Evolutionary conservation across 352 stramenopile genomes (phyloP).

Genomic region (Pythium myriotylum): DNA sequence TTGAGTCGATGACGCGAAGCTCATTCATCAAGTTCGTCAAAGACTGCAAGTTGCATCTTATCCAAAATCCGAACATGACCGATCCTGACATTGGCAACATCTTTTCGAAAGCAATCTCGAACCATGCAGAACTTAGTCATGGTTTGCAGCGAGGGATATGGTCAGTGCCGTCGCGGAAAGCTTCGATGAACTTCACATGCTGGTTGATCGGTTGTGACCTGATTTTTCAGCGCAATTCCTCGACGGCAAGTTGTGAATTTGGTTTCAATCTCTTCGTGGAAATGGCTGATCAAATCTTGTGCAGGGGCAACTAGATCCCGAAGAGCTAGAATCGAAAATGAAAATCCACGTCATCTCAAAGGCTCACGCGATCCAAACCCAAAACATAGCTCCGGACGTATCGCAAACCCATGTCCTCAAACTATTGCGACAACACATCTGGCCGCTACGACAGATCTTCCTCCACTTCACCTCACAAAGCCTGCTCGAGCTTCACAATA

Average conservation of each 20-base stretch:
- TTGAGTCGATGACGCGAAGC: slow-evolving; percentile 58
- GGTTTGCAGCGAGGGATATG: slow-evolving; percentile 25
- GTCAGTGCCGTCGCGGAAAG: too few species aligned
- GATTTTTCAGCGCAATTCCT: slow-evolving; percentile 41
- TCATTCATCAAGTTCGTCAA: slow-evolving; percentile 71
- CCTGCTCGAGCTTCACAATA: slow-evolving; percentile 56
- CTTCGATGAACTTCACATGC: slow-evolving; percentile 44
- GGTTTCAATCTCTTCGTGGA: neutral
- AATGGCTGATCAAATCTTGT: neutral
- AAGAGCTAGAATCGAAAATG: slow-evolving; percentile 47
- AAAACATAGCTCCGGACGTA: slow-evolving; percentile 68
- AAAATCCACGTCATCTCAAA: slow-evolving; percentile 52
- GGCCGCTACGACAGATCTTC: slow-evolving; percentile 79
- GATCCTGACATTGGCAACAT: slow-evolving; percentile 63
- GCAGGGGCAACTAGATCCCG: slow-evolving; percentile 1
- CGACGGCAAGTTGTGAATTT: neutral
- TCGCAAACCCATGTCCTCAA: slow-evolving; percentile 72
- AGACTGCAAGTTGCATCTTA: slow-evolving; percentile 52
- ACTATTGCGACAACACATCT: slow-evolving; percentile 66
- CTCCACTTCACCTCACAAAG: slow-evolving; percentile 72
- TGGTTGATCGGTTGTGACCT: slow-evolving; percentile 54
- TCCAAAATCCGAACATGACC: slow-evolving; percentile 36
- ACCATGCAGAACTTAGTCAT: too few species aligned
- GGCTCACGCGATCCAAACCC: slow-evolving; percentile 56
- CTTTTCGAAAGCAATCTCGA: slow-evolving; percentile 29